Conservation (phyloP, 169 alveolate genomes). For the Plasmodium billcollinsi region DNA sequence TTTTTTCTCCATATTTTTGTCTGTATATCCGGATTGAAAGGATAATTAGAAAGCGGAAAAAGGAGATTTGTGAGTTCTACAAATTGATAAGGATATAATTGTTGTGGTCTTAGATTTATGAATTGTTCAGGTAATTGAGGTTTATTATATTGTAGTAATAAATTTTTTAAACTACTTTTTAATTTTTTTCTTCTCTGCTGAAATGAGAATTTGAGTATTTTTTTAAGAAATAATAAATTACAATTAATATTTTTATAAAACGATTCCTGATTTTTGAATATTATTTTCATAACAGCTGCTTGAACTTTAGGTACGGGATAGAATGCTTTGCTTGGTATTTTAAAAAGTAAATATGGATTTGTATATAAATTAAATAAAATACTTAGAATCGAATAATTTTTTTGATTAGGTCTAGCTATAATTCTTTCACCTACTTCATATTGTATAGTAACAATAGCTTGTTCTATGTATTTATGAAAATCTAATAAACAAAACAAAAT, state of each 20-base stretch:
- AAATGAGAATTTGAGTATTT: constrained; percentile 78
- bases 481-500: constrained; percentile 88
- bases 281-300: constrained; percentile 82
- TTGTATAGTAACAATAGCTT: constrained; percentile 89
- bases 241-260: constrained; percentile 22
- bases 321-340: constrained; percentile 86
- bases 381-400: constrained; percentile 82
- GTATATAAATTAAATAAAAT: constrained; percentile 83
- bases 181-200: constrained; percentile 82
- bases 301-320: constrained; percentile 88
- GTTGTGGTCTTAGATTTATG: constrained; percentile 82
- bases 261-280: constrained; percentile 36
- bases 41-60: constrained; percentile 47
- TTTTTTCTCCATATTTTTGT: constrained; percentile 77
- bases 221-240: constrained; percentile 79
- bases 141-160: constrained; percentile 72
- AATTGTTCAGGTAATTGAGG: constrained; percentile 75
- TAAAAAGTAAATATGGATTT: constrained; percentile 79
- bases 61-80: constrained; percentile 77
- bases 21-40: constrained; percentile 49
- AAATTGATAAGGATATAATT: constrained; percentile 80
- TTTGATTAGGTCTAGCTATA: constrained; percentile 81
- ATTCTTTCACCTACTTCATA: constrained; percentile 88
- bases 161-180: constrained; percentile 79
- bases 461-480: constrained; percentile 82